Conservation (phyloP, 2,329 filamentous ascomycete species). For the Teratosphaeria nubilosa region DNA sequence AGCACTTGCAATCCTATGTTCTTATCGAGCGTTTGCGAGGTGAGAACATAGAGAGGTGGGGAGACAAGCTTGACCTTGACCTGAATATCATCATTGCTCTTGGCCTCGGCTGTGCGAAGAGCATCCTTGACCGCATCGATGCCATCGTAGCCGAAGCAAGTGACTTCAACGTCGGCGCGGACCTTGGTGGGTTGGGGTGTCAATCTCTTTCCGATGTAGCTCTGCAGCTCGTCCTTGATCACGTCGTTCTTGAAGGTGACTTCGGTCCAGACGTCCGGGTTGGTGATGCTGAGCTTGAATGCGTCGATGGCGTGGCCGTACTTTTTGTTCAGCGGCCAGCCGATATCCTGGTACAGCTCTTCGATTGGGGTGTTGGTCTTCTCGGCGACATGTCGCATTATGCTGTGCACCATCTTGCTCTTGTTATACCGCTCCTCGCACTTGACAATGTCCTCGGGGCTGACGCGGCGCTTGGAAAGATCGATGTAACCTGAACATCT, state of each 20-base stretch:
- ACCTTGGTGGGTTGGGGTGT: slow-evolving; percentile 99
- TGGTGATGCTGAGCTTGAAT: slow-evolving; percentile 98
- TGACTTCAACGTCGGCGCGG: slow-evolving; percentile 92
- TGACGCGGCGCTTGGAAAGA: slow-evolving; percentile 95
- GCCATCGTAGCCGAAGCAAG: slow-evolving; percentile 82
- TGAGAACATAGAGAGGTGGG: slow-evolving; percentile 91
- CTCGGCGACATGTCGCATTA: slow-evolving; percentile 97
- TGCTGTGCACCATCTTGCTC: slow-evolving; percentile 98
- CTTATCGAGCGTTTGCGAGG: slow-evolving; percentile 93
- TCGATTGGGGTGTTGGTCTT: slow-evolving; percentile 94
- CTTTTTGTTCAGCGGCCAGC: slow-evolving; percentile 95
- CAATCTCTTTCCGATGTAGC: slow-evolving; percentile 92
- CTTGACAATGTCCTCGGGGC: slow-evolving; percentile 93
- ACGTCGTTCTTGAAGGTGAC: slow-evolving; percentile 77
- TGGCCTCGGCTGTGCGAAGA: slow-evolving; percentile 79
- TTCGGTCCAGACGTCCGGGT: slow-evolving; percentile 92
- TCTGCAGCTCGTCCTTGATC: slow-evolving; percentile 80
- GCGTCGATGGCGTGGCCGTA: slow-evolving; percentile 95
- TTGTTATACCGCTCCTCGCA: slow-evolving; percentile 99
- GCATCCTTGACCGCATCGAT: slow-evolving; percentile 97
- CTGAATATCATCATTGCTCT: slow-evolving; percentile 84
- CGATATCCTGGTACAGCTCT: slow-evolving; percentile 84
- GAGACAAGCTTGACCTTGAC: slow-evolving; percentile 99
- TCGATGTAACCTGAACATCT: slow-evolving; percentile 69
- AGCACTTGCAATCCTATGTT: slow-evolving; percentile 69